Conservation (phyloP, 345 rosid genomes). For the Salix suchowensis region DNA sequence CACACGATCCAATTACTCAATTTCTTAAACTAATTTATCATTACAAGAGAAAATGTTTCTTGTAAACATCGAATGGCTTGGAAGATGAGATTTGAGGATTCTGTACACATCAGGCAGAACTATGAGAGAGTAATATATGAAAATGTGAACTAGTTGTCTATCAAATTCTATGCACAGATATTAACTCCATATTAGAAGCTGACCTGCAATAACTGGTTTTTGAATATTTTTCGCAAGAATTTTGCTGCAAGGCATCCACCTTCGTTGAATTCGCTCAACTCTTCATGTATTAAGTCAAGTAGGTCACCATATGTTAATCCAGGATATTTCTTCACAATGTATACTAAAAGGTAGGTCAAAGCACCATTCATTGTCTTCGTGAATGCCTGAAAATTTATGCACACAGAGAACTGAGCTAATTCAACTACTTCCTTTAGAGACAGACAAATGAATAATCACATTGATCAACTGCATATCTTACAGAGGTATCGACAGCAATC, state of each 20-base stretch:
- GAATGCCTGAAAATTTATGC: slow-evolving; percentile 8
- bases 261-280: background rate
- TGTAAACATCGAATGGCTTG: slow-evolving; percentile 3
- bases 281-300: slow-evolving; percentile 10
- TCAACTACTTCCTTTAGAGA: too few species aligned
- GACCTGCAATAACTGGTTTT: slow-evolving; percentile 10
- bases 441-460: background rate
- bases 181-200: background rate
- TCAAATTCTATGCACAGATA: too few species aligned
- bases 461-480: background rate
- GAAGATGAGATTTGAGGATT: slow-evolving; percentile 10
- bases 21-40: background rate
- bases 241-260: background rate
- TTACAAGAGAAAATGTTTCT: background rate
- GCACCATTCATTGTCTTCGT: slow-evolving; percentile 15
- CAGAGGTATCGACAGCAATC: slow-evolving; percentile 16
- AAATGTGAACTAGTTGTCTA: too few species aligned
- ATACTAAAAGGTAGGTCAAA: slow-evolving; percentile 11
- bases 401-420: too few species aligned
- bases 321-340: background rate
- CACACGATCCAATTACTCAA: too few species aligned
- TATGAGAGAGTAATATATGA: background rate
- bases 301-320: slow-evolving; percentile 7
- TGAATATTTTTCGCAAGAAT: background rate
- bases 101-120: background rate